Evolutionary conservation across 805 yeast species (phyloP).

Genomic region (Candida ortonii): DNA sequence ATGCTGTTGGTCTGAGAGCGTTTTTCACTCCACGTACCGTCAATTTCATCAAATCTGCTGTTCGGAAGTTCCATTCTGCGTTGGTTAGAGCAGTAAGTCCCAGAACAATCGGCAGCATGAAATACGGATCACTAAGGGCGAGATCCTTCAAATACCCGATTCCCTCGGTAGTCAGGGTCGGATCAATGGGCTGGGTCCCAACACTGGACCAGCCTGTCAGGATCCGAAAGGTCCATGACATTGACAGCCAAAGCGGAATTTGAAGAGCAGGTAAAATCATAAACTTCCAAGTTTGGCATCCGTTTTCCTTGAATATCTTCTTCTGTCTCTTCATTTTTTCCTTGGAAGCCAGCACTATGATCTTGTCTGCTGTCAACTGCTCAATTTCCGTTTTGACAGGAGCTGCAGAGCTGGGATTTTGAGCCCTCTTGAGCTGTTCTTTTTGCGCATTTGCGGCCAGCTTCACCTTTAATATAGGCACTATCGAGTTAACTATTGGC

Average conservation of each 20-base stretch:
- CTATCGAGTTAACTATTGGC: constrained; percentile 70
- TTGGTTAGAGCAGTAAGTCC: constrained; percentile 74
- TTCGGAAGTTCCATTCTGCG: constrained; percentile 75
- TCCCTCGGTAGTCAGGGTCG: constrained; percentile 50
- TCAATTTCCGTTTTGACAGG: constrained; percentile 33
- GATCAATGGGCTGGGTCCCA: constrained; percentile 47
- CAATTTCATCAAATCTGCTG: constrained; percentile 51
- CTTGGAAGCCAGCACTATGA: constrained; percentile 66
- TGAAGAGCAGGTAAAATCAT: constrained; percentile 73
- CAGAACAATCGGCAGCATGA: constrained; percentile 63
- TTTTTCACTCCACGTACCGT: constrained; percentile 39
- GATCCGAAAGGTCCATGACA: constrained; percentile 72
- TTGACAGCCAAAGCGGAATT: constrained; percentile 80
- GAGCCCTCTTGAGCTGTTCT: constrained; percentile 27
- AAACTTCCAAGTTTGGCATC: constrained; percentile 80
- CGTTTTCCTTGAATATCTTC: constrained; percentile 58
- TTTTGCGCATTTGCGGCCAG: constrained; percentile 47
- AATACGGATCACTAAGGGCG: constrained; percentile 57
- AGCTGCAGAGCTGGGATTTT: constrained; percentile 16
- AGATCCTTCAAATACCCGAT: constrained; percentile 60
- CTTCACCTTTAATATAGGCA: constrained; percentile 66
- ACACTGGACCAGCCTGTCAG: constrained; percentile 62
- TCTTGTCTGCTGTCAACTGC: constrained; percentile 70
- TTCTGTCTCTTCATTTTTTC: constrained; percentile 78
- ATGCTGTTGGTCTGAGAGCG: constrained; percentile 51